Conservation (phyloP, 2,329 filamentous ascomycete genomes). For the Lomentospora prolificans region DNA sequence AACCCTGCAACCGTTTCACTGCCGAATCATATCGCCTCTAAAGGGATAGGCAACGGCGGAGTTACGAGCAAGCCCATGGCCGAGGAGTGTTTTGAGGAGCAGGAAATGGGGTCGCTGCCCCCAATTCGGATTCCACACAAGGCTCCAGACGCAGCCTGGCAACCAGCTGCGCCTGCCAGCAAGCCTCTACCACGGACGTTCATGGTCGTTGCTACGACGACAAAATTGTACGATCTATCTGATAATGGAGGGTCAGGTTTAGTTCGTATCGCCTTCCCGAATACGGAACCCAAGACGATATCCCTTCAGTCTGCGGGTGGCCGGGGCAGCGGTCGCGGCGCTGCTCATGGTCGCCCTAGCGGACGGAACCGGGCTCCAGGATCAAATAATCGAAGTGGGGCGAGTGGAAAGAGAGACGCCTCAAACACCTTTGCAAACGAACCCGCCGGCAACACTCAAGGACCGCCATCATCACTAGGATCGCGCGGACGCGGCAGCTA, state of each 20-base stretch:
- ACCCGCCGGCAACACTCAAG: conserved; percentile 3
- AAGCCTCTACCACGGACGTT: conserved; percentile 46
- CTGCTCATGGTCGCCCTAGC: conserved; percentile 15
- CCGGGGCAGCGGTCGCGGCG: conserved; percentile 20
- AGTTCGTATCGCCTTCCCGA: conserved; percentile 31
- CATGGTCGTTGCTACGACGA: conserved; percentile 26
- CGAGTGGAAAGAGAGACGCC: conserved; percentile 24
- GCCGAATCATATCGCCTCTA: conserved; percentile 22
- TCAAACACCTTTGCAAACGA: conserved; percentile 20
- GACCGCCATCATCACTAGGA: conserved; percentile 14
- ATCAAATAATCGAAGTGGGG: conserved; percentile 17
- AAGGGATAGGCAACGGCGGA: neutral
- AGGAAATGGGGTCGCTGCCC: conserved; percentile 70
- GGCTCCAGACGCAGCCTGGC: conserved; percentile 54
- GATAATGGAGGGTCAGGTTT: conserved; percentile 20
- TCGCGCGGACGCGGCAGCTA: conserved; percentile 8
- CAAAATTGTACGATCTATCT: conserved; percentile 25
- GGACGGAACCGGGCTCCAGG: conserved; percentile 20
- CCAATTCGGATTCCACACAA: conserved; percentile 56
- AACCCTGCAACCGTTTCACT: conserved; percentile 62
- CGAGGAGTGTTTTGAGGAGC: conserved; percentile 72
- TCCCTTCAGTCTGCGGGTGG: conserved; percentile 25
- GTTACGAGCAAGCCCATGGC: conserved; percentile 50
- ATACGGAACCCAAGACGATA: conserved; percentile 24
- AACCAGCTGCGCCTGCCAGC: conserved; percentile 41